A percentile compares a stretch with the other conserved stretches of the same genome.
These are phyloP conservation scores for Trametes punicea DNA, from an alignment of 768 basidiomycete genomes.

Conservation along the genomic window DNA sequence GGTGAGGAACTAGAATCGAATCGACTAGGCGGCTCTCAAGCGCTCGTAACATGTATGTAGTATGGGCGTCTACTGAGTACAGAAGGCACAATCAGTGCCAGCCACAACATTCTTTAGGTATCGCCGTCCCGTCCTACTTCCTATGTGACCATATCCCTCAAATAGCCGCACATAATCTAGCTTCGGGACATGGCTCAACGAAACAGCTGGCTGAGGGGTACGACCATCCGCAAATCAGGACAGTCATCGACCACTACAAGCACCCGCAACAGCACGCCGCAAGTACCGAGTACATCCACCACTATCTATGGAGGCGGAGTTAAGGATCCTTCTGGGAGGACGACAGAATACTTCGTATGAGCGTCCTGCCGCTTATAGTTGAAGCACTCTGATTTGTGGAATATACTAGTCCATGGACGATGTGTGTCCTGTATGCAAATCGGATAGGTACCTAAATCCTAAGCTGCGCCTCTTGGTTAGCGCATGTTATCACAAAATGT, in stretches of 20 bases:
- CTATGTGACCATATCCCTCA: too few species aligned
- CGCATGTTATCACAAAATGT: constrained; percentile 99
- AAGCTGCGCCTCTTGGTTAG: constrained; percentile 91
- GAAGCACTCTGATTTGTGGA: not conserved
- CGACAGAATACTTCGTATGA: constrained; percentile 76
- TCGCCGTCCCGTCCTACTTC: not conserved
- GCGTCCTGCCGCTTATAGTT: too few species aligned
- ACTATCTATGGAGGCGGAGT: constrained; percentile 81
- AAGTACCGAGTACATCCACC: constrained; percentile 67
- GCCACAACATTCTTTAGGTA: not conserved
- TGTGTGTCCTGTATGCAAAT: constrained; percentile 96
- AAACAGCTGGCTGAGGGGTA: constrained; percentile 64
- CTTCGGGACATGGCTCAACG: constrained; percentile 37
- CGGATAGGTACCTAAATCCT: constrained; percentile 92
- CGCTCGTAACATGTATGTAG: too few species aligned
- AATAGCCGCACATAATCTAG: too few species aligned
- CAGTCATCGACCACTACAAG: constrained; percentile 37
- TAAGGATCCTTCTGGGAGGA: constrained; percentile 82
- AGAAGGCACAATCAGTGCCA: too few species aligned
- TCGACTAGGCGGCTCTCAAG: too few species aligned
- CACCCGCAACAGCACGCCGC: constrained; percentile 63
- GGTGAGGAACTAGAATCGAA: too few species aligned
- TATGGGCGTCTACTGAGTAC: not conserved
- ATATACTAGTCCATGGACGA: constrained; percentile 75
- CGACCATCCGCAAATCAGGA: constrained; percentile 67